Evolutionary conservation across 2,329 filamentous ascomycete genomes (phyloP), one percentile per base, ranked within the genome.

Genomic region (Tolypocladium amazonense): DNA sequence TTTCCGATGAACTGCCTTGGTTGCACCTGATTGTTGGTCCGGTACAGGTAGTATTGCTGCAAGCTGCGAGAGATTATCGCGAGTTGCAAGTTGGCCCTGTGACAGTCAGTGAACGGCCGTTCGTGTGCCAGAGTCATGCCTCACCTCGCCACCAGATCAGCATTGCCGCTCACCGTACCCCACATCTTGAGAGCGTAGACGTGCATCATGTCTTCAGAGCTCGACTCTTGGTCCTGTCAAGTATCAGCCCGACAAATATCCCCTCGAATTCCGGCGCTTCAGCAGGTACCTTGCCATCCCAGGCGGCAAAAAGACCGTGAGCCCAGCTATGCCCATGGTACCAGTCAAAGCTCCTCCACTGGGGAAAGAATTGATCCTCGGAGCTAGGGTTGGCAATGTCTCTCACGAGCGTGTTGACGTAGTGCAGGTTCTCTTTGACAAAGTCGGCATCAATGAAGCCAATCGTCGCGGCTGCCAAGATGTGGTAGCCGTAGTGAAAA

Each of bases 271-370:
- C 3, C n/a, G 57, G 56, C 47, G 11, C n/a, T 20, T n/a, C 39
- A 61, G 54, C 25, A 18, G 12, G 9, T 55, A 77, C 85, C 75
- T 92, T 92, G 62, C 90, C 89, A 70, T 93, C 88, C 59, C 77
- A 77, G 43, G 82, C 80, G 62, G 88, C 83, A 67, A 85, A 89
- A 6, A 93, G 75, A 1, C 89, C 89, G 59, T 90, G 91, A 2
- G 93, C 93, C 91, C 93, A 97, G 61, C 88, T 92, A 78, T 97
- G 94, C 2, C 93, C 94, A 68, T 95, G 86, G 72, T 87, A 97
- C 90, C 91, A 97, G 74, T 97, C 94, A 69, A 97, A 97, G 60
- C 80, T 84, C 56, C 94, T 84, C 62, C 83, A 92, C 65, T 90
- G 87, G 0, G 93, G 92, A 72, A 95, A 97, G 66, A 85, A 85